Evolutionary conservation across 2,329 filamentous ascomycete species (phyloP), one percentile per base, ranked within the genome.

Genomic region (Aspergillus piperis): DNA sequence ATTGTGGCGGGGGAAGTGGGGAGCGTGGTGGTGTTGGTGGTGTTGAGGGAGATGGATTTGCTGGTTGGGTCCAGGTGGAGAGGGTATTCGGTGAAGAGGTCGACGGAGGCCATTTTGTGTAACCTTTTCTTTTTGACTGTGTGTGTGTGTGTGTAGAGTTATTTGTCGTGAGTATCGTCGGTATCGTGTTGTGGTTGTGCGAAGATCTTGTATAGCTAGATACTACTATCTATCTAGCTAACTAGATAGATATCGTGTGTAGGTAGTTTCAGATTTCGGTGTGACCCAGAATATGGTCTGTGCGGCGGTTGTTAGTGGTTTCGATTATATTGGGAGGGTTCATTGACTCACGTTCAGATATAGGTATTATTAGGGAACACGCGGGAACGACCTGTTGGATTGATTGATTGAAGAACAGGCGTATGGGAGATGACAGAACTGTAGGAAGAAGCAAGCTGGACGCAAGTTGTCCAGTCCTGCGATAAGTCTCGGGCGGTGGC

Each of bases 11-110:
- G 79, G 76, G 53, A 80, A 73, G n/a, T 80, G 25, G n/a, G 25
- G 47, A 30, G 23, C 19, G n/a, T 7, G 5, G 39, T 42, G 15
- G 39, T 42, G 39, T 19, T 76, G 62, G 81, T 80, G 68, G 67
- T 63, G 60, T 81, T 74, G 19, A 82, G 77, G 64, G 83, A 81
- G 73, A 98, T 83, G 69, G 88, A 82, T 81, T 96, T 96, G 72
- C 89, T 89, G 67, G 87, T 77, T n/a, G 91, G 86, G 81, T 97
- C 90, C 76, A 98, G 85, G 64, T 86, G 82, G 56, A 99, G 82
- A 39, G 92, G 90, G 73, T 96, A 88, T 70, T 92, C 86, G 68
- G 88, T 90, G 84, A 94, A 98, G 68, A 73, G 57, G 57, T 77
- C 74, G 57, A 76, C 69, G 64, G 65, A 66, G 52, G 69, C 64